Evolutionary conservation across 2,329 filamentous ascomycete species (phyloP), one percentile per base, ranked within the genome.

Genomic region (Harringtonia lauricola): DNA sequence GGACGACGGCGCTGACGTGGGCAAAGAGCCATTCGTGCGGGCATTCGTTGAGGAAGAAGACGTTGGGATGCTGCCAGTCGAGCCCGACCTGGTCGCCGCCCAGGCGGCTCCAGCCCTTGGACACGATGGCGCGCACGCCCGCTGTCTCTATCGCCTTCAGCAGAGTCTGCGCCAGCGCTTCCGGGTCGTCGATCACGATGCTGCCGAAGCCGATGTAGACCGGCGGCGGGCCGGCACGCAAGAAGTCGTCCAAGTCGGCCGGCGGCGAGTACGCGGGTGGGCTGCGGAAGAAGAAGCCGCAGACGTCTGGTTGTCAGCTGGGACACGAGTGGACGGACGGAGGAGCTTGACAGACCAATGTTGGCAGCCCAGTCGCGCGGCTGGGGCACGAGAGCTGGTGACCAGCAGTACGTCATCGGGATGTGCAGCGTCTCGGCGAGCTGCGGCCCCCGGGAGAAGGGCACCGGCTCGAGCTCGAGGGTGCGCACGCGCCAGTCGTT

Each of bases 351-450:
- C n/a, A n/a, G n/a, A 39, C 36, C 38, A 35, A 43, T 34, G 18
- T 44, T 9, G 10, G 37, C 30, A 3, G 18, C 18, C 46, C 46
- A 48, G 43, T 48, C 46, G 8, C 18, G 10, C 18, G 46, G 59
- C 39, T 61, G 60, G 1, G 59, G 57, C 2, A 59, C 84, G 39
- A 92, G 64, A 1, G 83, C 75, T 0, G 85, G 83, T 0, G 85
- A 89, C 88, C 89, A 95, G 62, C 88, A 92, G 57, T 95, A 96
- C 0, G 89, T 94, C 53, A 86, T 86, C 1, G 89, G 87, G 15
- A 95, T 8, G 86, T 67, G 48, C 83, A 87, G 35, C 18, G 24
- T 8, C n/a, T 33, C 34, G 14, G 18, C n/a, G 13, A 36, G 19
- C 12, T 17, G n/a, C 17, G 22, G 34, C 34, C 33, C 41, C 24